phyloP scores from a whole-genome alignment of 352 stramenopile species.

The Sclerospora graminicola region DNA sequence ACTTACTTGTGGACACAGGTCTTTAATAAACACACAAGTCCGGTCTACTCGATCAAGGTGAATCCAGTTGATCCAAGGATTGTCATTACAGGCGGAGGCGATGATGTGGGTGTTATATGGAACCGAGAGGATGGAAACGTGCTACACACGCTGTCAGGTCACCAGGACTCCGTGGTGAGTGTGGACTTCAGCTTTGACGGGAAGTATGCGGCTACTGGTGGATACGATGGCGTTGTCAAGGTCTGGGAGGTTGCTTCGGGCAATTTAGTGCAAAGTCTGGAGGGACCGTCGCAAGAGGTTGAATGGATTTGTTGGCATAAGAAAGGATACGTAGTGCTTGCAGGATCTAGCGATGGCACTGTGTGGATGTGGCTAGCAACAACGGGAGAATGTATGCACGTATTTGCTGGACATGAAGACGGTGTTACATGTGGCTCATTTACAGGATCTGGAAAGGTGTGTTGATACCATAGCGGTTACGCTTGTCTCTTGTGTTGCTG shows the following conservation, averaged over 20 bases:
- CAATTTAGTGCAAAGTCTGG: slow-evolving; percentile 68
- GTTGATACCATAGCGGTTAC: background rate
- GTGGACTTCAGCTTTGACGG: slow-evolving; percentile 84
- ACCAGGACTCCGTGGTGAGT: slow-evolving; percentile 75
- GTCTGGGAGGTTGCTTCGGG: slow-evolving; percentile 84
- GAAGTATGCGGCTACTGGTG: slow-evolving; percentile 78
- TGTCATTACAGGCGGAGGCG: slow-evolving; percentile 72
- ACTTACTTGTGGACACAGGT: slow-evolving; percentile 27
- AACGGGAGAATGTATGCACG: slow-evolving; percentile 94
- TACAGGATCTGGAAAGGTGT: slow-evolving; percentile 90
- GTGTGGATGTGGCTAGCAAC: slow-evolving; percentile 91
- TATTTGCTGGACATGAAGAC: slow-evolving; percentile 96
- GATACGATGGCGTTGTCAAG: slow-evolving; percentile 82
- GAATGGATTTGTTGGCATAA: slow-evolving; percentile 89
- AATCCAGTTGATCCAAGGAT: slow-evolving; percentile 75
- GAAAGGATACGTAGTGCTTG: slow-evolving; percentile 85
- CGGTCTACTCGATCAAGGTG: slow-evolving; percentile 77
- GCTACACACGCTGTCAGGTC: slow-evolving; percentile 65
- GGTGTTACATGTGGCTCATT: slow-evolving; percentile 91
- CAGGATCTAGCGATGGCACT: slow-evolving; percentile 80
- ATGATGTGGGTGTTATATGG: slow-evolving; percentile 81
- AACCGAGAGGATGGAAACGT: slow-evolving; percentile 74
- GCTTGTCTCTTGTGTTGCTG: background rate
- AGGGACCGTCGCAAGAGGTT: slow-evolving; percentile 84
- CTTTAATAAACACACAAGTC: slow-evolving; percentile 63